Evolutionary conservation across 176 grass and related monocot species (phyloP).

Genomic region (Oryza glaberrima): DNA sequence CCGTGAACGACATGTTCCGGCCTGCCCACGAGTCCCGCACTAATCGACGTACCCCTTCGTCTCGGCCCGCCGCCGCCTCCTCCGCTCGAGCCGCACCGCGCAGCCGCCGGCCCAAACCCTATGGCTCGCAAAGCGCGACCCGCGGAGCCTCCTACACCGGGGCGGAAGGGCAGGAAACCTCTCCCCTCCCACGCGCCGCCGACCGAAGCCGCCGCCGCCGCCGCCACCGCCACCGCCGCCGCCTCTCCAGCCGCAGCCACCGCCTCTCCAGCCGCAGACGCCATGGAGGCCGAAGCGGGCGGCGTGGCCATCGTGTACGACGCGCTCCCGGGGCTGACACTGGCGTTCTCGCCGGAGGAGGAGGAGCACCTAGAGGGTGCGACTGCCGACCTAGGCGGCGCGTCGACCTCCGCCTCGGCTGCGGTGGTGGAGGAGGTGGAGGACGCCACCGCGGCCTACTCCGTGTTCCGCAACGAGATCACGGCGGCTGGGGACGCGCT

Average conservation of each 20-base stretch:
- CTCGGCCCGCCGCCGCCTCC: not conserved
- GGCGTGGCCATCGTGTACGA: slow-evolving; percentile 58
- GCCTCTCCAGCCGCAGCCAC: not conserved
- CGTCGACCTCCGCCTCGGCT: not conserved
- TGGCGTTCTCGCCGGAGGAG: slow-evolving; percentile 30
- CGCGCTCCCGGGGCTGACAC: slow-evolving; percentile 50
- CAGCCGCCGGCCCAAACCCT: slow-evolving; percentile 25
- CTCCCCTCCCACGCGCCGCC: slow-evolving; percentile 26
- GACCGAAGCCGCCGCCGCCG: slow-evolving; percentile 15
- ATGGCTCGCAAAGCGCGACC: slow-evolving; percentile 31
- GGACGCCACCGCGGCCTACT: slow-evolving; percentile 52
- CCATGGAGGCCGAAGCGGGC: slow-evolving; percentile 37
- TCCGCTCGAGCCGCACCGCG: not conserved
- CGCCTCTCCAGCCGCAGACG: not conserved
- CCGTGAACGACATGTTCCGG: not conserved
- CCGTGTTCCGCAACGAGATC: slow-evolving; percentile 85
- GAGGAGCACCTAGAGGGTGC: slow-evolving; percentile 11
- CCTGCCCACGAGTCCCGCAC: not conserved
- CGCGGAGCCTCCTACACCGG: slow-evolving; percentile 18
- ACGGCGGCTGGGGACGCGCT: slow-evolving; percentile 51
- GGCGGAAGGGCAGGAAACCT: slow-evolving; percentile 35
- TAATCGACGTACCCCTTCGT: not conserved
- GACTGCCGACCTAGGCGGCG: not conserved
- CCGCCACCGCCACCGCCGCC: not conserved
- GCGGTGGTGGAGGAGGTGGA: slow-evolving; percentile 26